Evolutionary conservation across 441 rosid genomes (phyloP).

Genomic region (Erodium chrysanthum): DNA sequence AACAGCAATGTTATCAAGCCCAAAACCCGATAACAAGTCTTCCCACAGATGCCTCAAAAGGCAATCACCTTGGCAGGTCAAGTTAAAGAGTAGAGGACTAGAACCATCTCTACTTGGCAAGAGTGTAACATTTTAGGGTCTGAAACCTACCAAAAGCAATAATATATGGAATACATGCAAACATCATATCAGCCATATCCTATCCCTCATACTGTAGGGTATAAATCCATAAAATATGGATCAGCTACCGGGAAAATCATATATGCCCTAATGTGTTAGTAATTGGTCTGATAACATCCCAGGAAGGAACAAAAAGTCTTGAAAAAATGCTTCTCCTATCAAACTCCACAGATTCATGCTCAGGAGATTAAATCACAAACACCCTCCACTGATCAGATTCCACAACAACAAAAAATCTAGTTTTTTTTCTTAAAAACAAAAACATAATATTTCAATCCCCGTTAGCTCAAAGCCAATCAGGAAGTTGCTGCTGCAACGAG

Average conservation of each 20-base stretch:
- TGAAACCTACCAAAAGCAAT: neutral
- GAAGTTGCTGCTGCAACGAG: neutral
- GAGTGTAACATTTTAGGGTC: no score
- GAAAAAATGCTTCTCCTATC: neutral
- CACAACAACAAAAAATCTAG: neutral
- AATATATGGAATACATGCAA: neutral
- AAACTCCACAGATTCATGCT: constrained; percentile 1
- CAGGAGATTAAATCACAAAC: neutral
- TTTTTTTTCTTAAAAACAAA: neutral
- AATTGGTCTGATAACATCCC: neutral
- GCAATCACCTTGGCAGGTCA: constrained; percentile 23
- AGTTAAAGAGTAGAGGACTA: constrained; percentile 1
- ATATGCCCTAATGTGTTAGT: neutral
- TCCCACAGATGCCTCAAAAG: constrained; percentile 20
- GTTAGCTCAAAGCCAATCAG: neutral
- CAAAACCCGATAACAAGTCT: constrained; percentile 22
- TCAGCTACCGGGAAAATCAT: neutral
- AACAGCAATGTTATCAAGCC: constrained; percentile 19
- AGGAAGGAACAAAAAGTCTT: neutral
- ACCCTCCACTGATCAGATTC: neutral
- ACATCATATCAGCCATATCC: neutral
- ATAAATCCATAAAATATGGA: constrained; percentile 1
- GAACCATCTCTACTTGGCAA: no score
- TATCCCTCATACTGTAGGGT: neutral
- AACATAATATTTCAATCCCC: neutral